phyloP scores from a whole-genome alignment of 169 alveolate species.

The Neospora caninum region DNA sequence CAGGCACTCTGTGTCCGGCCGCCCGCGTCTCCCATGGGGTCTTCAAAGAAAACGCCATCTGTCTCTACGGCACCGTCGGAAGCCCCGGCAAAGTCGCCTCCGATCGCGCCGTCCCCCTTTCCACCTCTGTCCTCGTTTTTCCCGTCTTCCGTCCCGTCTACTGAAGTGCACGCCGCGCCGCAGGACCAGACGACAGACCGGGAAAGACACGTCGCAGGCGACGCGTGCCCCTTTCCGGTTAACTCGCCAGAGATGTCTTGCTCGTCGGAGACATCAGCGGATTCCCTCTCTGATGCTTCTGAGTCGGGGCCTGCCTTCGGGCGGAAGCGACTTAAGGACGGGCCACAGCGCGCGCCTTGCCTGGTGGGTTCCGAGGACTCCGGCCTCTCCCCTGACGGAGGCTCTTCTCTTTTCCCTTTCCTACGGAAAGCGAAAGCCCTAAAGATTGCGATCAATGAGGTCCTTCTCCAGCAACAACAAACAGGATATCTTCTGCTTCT shows the following conservation, averaged over 20 bases:
- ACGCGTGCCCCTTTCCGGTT: neutral
- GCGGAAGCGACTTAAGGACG: neutral
- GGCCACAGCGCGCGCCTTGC: neutral
- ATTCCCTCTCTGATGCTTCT: neutral
- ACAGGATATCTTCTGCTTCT: slow-evolving; percentile 5
- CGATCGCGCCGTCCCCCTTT: neutral
- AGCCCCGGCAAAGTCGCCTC: neutral
- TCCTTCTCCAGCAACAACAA: neutral
- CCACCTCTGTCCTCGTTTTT: neutral
- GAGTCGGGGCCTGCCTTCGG: neutral
- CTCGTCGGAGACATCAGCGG: neutral
- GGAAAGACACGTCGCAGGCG: neutral
- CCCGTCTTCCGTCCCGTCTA: neutral
- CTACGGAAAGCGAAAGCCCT: neutral
- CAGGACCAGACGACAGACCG: neutral
- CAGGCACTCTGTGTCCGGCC: neutral
- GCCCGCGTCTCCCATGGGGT: neutral
- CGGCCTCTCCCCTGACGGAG: neutral
- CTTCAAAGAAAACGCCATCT: neutral
- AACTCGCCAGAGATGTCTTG: neutral
- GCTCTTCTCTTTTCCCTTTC: neutral
- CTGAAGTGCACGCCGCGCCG: neutral
- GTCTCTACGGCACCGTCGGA: neutral
- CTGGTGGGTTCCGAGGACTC: no score
- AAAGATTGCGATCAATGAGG: slow-evolving; percentile 24